Conservation (phyloP, 352 stramenopile species). For the Lagenidium giganteum region DNA sequence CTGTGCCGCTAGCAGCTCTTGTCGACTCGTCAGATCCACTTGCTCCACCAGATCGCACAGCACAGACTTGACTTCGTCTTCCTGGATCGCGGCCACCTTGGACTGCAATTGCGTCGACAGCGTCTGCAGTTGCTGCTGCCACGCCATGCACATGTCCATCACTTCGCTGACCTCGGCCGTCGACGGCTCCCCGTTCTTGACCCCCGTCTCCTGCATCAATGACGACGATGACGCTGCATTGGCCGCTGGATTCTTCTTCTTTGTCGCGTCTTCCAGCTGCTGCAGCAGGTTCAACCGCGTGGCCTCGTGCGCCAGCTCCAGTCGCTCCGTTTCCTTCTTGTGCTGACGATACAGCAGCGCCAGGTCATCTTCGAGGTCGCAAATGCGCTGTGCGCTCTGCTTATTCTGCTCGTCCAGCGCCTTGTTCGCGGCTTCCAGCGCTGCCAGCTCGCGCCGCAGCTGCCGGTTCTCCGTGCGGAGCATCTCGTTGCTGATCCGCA, state of each 20-base stretch:
- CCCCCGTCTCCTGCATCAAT: neutral
- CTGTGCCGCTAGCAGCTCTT: neutral
- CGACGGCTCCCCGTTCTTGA: neutral
- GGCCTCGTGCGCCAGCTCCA: slow-evolving; percentile 14
- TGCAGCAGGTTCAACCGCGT: slow-evolving; percentile 15
- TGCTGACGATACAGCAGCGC: slow-evolving; percentile 29
- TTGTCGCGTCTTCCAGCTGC: slow-evolving; percentile 12
- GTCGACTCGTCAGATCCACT: slow-evolving; percentile 22
- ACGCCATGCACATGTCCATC: slow-evolving; percentile 27
- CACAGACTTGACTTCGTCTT: slow-evolving; percentile 25
- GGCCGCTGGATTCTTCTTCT: neutral
- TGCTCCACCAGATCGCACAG: slow-evolving; percentile 26
- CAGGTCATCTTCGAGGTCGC: slow-evolving; percentile 33
- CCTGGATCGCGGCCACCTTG: slow-evolving; percentile 15
- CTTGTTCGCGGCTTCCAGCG: slow-evolving; percentile 12
- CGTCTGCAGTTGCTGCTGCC: slow-evolving; percentile 18
- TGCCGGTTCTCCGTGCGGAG: slow-evolving; percentile 33
- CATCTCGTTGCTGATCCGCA: slow-evolving; percentile 33
- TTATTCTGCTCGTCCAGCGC: slow-evolving; percentile 9
- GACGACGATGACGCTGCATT: neutral
- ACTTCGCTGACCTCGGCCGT: slow-evolving; percentile 15
- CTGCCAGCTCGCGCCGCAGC: slow-evolving; percentile 13
- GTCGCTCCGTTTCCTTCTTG: slow-evolving; percentile 23
- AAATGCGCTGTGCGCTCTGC: slow-evolving; percentile 18
- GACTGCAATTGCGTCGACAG: slow-evolving; percentile 15